phyloP scores from a whole-genome alignment of 2,329 filamentous ascomycete genomes.

The Karstenula rhodostoma region DNA sequence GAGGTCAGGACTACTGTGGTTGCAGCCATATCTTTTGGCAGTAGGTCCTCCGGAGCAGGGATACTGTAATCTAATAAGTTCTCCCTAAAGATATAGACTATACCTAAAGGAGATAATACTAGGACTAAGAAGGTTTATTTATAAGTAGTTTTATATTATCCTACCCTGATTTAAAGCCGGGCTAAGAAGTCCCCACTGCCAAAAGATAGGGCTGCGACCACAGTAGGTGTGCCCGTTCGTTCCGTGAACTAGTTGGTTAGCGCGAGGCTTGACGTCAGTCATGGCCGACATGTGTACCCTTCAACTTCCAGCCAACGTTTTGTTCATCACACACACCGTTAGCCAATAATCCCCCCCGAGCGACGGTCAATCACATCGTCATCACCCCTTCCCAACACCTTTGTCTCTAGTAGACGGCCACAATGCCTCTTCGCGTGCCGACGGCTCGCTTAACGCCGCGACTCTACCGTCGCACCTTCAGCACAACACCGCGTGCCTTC shows the following conservation, averaged over 20 bases:
- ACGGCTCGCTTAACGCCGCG: constrained; percentile 5
- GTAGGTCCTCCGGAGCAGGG: too few species aligned
- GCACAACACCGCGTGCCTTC: constrained; percentile 36
- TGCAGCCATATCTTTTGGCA: too few species aligned
- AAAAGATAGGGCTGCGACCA: too few species aligned
- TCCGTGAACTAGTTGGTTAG: not conserved
- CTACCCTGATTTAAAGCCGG: too few species aligned
- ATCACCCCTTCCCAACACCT: not conserved
- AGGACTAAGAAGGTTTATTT: too few species aligned
- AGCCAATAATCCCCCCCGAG: not conserved
- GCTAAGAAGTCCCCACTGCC: too few species aligned
- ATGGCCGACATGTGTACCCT: not conserved
- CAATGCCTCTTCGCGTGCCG: constrained; percentile 21
- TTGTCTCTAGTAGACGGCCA: not conserved
- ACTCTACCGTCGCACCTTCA: constrained; percentile 36
- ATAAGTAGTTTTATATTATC: too few species aligned
- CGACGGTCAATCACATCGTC: not conserved
- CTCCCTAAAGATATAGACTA: too few species aligned
- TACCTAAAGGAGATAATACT: too few species aligned
- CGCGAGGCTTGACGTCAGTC: not conserved
- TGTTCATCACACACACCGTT: not conserved
- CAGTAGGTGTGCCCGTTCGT: not conserved
- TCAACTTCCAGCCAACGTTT: not conserved
- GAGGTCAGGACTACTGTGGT: not conserved
- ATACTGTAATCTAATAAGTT: too few species aligned